phyloP scores from a whole-genome alignment of 192 early-diverging fungal species.

The Entophlyctis helioformis region DNA sequence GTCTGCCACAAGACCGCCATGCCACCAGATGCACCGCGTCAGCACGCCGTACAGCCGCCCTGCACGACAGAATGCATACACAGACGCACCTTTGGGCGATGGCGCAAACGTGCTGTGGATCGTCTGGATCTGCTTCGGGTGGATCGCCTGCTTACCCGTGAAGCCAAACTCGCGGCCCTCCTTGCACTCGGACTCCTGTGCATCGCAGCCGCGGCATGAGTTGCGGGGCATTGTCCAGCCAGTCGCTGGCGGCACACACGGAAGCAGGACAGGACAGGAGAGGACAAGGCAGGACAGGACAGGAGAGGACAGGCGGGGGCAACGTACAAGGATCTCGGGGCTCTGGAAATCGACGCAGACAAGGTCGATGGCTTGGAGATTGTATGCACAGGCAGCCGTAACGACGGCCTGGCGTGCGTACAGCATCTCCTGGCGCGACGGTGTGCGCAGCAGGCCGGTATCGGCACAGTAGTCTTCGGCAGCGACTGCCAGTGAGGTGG shows the following conservation, averaged over 20 bases:
- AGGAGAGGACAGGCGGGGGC: background rate
- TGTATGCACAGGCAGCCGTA: conserved; percentile 69
- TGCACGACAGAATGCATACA: no score
- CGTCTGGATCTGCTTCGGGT: conserved; percentile 74
- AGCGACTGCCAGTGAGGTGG: no score
- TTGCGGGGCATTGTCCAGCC: background rate
- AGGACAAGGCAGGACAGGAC: no score
- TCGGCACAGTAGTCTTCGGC: conserved; percentile 96
- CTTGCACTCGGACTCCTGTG: conserved; percentile 65
- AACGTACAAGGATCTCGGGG: conserved; percentile 5
- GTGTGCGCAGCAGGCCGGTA: conserved; percentile 66
- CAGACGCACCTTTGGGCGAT: conserved; percentile 38
- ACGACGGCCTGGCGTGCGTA: conserved; percentile 69
- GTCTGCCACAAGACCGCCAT: conserved; percentile 14
- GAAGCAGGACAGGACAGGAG: no score
- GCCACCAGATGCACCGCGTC: background rate
- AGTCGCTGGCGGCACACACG: no score
- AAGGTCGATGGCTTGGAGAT: conserved; percentile 87
- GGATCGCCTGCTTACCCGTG: conserved; percentile 92
- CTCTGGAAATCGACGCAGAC: conserved; percentile 82
- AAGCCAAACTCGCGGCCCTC: conserved; percentile 89
- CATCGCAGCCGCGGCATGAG: conserved; percentile 17
- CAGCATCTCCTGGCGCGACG: conserved; percentile 58
- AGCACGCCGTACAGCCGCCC: no score
- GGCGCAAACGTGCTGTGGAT: conserved; percentile 76